A percentile compares a stretch with the other conserved stretches of the same genome.
Conservation (phyloP, 2,329 filamentous ascomycete genomes). For the Sporothrix pseudoabietina region DNA sequence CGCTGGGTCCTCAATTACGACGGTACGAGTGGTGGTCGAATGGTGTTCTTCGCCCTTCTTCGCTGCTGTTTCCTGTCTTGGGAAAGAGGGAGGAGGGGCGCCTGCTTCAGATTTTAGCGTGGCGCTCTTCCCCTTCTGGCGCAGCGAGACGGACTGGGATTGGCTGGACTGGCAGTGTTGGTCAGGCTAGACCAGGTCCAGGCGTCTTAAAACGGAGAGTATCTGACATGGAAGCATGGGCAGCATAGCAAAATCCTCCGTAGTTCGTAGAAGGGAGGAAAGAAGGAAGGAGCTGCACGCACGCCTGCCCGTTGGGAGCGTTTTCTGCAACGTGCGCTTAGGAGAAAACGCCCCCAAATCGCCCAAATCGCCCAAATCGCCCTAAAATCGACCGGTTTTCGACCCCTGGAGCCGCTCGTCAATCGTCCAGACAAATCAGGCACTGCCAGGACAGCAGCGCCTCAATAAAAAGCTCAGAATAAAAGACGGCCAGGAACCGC, state of each 20-base stretch:
- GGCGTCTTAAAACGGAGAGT: slow-evolving; percentile 9
- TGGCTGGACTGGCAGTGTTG: slow-evolving; percentile 1
- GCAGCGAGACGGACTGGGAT: slow-evolving; percentile 5
- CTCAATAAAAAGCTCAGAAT: background rate
- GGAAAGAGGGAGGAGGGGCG: slow-evolving; percentile 5
- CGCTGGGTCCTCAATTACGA: slow-evolving; percentile 11
- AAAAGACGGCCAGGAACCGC: background rate
- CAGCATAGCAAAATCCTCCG: background rate
- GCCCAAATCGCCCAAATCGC: background rate
- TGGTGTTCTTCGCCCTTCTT: slow-evolving; percentile 17
- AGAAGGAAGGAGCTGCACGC: background rate
- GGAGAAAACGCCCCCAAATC: slow-evolving; percentile 5
- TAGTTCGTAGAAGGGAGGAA: background rate
- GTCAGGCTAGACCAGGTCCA: background rate
- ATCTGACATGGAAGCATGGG: background rate
- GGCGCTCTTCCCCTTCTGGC: slow-evolving; percentile 17
- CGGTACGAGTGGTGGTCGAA: background rate
- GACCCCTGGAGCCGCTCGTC: background rate
- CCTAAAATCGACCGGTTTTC: background rate
- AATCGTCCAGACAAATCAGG: background rate
- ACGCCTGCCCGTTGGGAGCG: background rate
- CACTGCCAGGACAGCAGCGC: slow-evolving; percentile 5
- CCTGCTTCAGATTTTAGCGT: slow-evolving; percentile 28
- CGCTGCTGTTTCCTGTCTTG: slow-evolving; percentile 20
- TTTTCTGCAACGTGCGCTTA: slow-evolving; percentile 20